Evolutionary conservation across 1,284 basidiomycete genomes (phyloP), one percentile per base, ranked within the genome.

Genomic region (Xanthoconium separans): DNA sequence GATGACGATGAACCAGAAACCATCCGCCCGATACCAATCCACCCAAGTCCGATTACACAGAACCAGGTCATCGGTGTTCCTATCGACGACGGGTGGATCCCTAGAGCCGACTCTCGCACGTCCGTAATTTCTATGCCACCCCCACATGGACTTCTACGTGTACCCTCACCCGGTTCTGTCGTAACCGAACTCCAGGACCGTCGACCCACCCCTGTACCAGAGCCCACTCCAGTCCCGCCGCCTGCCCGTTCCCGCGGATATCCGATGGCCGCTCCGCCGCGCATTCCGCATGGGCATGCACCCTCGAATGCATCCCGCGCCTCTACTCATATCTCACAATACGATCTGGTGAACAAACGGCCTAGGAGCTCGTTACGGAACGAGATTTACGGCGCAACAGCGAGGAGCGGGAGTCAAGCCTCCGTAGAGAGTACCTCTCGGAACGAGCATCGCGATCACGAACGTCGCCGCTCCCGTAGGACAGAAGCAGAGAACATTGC

Each of bases 51-150:
- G 5, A 45, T 50, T 22, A 29, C 62, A 22, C 30, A 47, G 8
- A 43, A 54, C 12, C 59, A 47, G 1, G 56, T 53, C 13, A 52
- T 68, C 22, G 60, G 59, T 13, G 51, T 65, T 18, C 71, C 58
- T 44, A 51, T 70, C 0, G 77, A 78, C 33, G 66, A 79, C 33
- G 66, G 65, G 44, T 77, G 66, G 69, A 77, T 79, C n/a, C 77
- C 76, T 0, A 66, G 60, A 41, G 70, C 70, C 6, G 64, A 71
- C 47, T 56, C 68, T 51, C 55, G 59, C 52, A 61, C 69, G 2
- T 59, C 59, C 1, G 56, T 58, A 30, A 74, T 77, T n/a, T 45
- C 22, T 11, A 34, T 79, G 1, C 77, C 74, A 20, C 69, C 74
- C 0, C 75, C 77, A 3, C 70, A 75, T 52, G 72, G 68, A 53